phyloP scores from a whole-genome alignment of 2,329 filamentous ascomycete genomes.

The Fusarium siculi region DNA sequence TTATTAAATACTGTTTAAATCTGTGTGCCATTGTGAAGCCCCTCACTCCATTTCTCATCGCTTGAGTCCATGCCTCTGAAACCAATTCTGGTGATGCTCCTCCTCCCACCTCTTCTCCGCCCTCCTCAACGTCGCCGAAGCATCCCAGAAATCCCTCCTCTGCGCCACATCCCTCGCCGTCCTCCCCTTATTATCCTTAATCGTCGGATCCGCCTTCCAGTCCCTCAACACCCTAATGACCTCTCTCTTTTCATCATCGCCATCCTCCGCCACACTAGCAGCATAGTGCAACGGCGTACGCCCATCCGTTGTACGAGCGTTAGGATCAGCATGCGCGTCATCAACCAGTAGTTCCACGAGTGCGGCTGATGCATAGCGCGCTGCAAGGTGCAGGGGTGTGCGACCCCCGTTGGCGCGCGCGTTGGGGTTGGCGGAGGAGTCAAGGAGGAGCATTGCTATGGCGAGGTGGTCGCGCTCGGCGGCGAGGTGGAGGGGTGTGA shows the following conservation, averaged over 20 bases:
- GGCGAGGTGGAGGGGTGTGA: constrained; percentile 48
- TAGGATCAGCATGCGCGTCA: constrained; percentile 44
- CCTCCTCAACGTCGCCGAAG: constrained; percentile 46
- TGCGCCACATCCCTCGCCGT: constrained; percentile 48
- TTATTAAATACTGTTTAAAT: too few relatives aligned
- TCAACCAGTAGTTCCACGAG: constrained; percentile 49
- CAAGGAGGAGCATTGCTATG: constrained; percentile 48
- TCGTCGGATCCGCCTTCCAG: constrained; percentile 45
- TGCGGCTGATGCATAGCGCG: constrained; percentile 44
- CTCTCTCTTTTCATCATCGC: constrained; percentile 47
- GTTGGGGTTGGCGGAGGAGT: constrained; percentile 42
- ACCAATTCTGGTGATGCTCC: constrained; percentile 44
- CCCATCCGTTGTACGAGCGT: constrained; percentile 45
- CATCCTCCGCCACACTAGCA: constrained; percentile 45
- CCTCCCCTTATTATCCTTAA: constrained; percentile 42
- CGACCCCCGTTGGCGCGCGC: constrained; percentile 46
- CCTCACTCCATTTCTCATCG: not conserved
- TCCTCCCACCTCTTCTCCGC: constrained; percentile 50
- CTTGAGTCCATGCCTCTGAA: constrained; percentile 44
- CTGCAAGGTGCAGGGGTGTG: constrained; percentile 47
- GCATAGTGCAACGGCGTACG: constrained; percentile 49
- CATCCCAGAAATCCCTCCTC: constrained; percentile 48
- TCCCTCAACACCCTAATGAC: constrained; percentile 46
- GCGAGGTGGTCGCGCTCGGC: constrained; percentile 48
- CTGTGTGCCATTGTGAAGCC: not conserved